These are phyloP conservation scores for Serpula lacrymans DNA, from an alignment of 768 basidiomycete genomes.

Conservation along the genomic window DNA sequence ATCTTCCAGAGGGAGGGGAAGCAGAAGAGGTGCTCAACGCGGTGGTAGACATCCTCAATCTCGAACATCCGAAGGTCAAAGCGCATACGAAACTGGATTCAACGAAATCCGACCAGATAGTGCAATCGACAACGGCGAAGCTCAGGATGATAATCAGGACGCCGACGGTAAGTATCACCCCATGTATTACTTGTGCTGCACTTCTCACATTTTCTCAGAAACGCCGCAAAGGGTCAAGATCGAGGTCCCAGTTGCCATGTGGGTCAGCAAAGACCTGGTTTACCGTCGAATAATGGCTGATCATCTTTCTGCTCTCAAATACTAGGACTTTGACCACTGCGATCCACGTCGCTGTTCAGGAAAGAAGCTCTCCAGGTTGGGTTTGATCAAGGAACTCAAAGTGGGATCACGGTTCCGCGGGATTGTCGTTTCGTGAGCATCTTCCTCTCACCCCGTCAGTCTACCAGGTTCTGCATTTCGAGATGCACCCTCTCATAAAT, in stretches of 20 bases:
- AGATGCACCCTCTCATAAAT: too few species aligned
- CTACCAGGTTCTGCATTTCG: too few species aligned
- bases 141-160: conserved; percentile 34
- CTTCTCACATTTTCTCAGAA: too few species aligned
- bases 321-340: conserved; percentile 96
- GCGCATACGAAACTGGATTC: too few species aligned
- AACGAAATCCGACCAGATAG: conserved; percentile 53
- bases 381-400: conserved; percentile 78
- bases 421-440: conserved; percentile 86
- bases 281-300: not conserved
- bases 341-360: conserved; percentile 87
- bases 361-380: conserved; percentile 85
- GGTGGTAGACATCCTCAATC: not conserved
- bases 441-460: too few species aligned
- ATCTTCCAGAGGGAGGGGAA: not conserved
- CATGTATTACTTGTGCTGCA: not conserved
- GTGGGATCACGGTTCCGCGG: conserved; percentile 88
- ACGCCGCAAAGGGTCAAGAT: conserved; percentile 26
- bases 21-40: conserved; percentile 3
- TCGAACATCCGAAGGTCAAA: too few species aligned
- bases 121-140: conserved; percentile 46
- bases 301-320: conserved; percentile 1
- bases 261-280: conserved; percentile 54
- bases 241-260: conserved; percentile 89
- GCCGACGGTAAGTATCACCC: conserved; percentile 22